Percentiles rank a stretch among this genome's conserved stretches.
Evolutionary conservation across 2,329 filamentous ascomycete species (phyloP).

Genomic region (Zasmidium cellare): DNA sequence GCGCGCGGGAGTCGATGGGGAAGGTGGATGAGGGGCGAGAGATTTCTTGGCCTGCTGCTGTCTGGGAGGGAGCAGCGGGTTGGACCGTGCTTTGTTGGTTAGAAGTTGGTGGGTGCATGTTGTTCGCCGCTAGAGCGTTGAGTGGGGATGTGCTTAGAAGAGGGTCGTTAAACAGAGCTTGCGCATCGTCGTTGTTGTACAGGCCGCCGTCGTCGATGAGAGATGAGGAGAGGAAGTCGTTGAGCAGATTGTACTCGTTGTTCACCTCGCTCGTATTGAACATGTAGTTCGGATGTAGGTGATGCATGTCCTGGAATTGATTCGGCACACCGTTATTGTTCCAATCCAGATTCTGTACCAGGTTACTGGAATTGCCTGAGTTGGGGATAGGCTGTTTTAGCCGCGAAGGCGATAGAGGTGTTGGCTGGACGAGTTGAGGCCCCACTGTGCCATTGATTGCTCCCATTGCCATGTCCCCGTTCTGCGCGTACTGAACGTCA

Average conservation of each 20-base stretch:
- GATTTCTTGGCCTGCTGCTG: slow-evolving; percentile 55
- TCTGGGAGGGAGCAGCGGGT: slow-evolving; percentile 14
- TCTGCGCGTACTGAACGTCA: slow-evolving; percentile 11
- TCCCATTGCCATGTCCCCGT: slow-evolving; percentile 11
- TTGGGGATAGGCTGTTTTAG: slow-evolving; percentile 54
- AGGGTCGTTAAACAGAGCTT: slow-evolving; percentile 61
- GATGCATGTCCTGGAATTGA: slow-evolving; percentile 91
- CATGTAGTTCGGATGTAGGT: slow-evolving; percentile 91
- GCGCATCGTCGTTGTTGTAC: slow-evolving; percentile 44
- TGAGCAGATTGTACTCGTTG: slow-evolving; percentile 94
- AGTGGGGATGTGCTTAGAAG: slow-evolving; percentile 47
- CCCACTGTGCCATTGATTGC: slow-evolving; percentile 16
- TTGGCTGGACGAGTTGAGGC: slow-evolving; percentile 71
- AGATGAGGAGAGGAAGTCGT: slow-evolving; percentile 92
- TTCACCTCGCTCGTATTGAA: slow-evolving; percentile 91
- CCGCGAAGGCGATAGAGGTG: slow-evolving; percentile 67
- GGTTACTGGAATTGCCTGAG: slow-evolving; percentile 38
- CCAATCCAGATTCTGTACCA: slow-evolving; percentile 59
- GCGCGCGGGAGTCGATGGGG: slow-evolving; percentile 65
- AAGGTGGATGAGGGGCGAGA: slow-evolving; percentile 62
- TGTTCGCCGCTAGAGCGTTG: slow-evolving; percentile 46
- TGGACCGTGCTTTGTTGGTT: slow-evolving; percentile 29
- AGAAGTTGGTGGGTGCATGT: slow-evolving; percentile 28
- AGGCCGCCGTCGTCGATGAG: slow-evolving; percentile 69
- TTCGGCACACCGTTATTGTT: slow-evolving; percentile 74